Evolutionary conservation across 306 rosid genomes (phyloP), one percentile per base, ranked within the genome.

Genomic region (Leucaena leucocephala): DNA sequence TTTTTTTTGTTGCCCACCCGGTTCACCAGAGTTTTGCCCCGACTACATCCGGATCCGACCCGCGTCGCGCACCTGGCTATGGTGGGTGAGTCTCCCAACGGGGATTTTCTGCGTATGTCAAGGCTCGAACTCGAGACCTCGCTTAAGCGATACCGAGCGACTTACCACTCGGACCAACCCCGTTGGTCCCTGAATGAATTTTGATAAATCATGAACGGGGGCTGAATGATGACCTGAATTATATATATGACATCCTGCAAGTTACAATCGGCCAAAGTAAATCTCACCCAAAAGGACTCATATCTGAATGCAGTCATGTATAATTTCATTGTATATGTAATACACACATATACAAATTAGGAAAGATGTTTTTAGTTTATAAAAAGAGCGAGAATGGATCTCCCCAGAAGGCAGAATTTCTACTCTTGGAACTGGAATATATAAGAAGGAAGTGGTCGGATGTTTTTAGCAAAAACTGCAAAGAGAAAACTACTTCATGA

Each of bases 391-490:
- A 57, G 35, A 57, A 21, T 3, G 8, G 63, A 57, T 21, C 63
- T 57, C 27, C 27, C n/a, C 54, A 48, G 17, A 48, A 13, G n/a
- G 52, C 16, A 27, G 27, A 43, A 43, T 39, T 10, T 42, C 49
- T 67, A 43, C 36, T 43, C 46, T 11, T 68, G 17, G 46, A 0
- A n/a, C 16, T 2, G 49, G 49, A 67, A 67, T 21, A 66, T 4
- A 27, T 55, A 8, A 58, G 63, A 57, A 57, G 36, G 64, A 71
- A 19, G 64, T 64, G 64, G 65, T 3, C 34, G 49, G 34, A 17
- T 62, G 58, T 80, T 64, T 22, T 35, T 64, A 79, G 81, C 69
- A 49, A 75, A 55, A 68, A 69, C 40, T 62, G 70, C 40, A 67
- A 12, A 38, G 43, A 15, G 59, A 80, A 80, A 55, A 81, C 14